Evolutionary conservation across 805 yeast species (phyloP), one percentile per base, ranked within the genome.

Genomic region (Jamesozyma rosinii): DNA sequence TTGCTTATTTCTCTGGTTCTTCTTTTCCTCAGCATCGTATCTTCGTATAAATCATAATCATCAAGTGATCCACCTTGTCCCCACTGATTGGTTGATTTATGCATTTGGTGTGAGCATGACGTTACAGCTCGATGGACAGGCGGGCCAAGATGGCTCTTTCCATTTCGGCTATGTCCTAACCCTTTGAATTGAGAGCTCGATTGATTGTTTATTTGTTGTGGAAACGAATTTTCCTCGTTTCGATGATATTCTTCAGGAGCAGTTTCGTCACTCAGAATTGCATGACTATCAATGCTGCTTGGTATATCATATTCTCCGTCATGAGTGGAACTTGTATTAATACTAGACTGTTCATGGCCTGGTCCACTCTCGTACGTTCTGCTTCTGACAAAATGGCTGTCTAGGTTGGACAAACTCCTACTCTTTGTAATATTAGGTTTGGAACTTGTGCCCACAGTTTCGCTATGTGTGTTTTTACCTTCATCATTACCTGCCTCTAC

Each of bases 231-330:
- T 24, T 11, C 29, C 29, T 24, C 29, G 11, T 24, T 6, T 24
- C 29, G 6, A 24, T 24, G 11, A 11, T 24, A 24, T 24, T 11
- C 29, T 24, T 24, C 29, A 24, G 6, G 11, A 6, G 34, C n/a
- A 18, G 17, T 29, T 2, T 4, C 8, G 17, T 22, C 31, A 17
- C 11, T 14, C 8, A 17, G 4, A 3, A 33, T 24, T 32, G 37
- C 35, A 21, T 34, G 15, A 35, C 45, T 42, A 11, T 42, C 42
- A 11, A 42, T 42, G 17, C 45, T 42, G n/a, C 36, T 26, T 19
- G 29, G 29, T 24, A 42, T 14, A 10, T 38, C 45, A 37, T 26
- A 36, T 10, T 5, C 41, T 4, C 15, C 19, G 20, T 35, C 19
- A 24, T 35, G 14, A 22, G n/a, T 22, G 17, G 15, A 11, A 11